These are phyloP conservation scores for Extremus antarcticus DNA, from an alignment of 495 filamentous ascomycete species.

Conservation along the genomic window DNA sequence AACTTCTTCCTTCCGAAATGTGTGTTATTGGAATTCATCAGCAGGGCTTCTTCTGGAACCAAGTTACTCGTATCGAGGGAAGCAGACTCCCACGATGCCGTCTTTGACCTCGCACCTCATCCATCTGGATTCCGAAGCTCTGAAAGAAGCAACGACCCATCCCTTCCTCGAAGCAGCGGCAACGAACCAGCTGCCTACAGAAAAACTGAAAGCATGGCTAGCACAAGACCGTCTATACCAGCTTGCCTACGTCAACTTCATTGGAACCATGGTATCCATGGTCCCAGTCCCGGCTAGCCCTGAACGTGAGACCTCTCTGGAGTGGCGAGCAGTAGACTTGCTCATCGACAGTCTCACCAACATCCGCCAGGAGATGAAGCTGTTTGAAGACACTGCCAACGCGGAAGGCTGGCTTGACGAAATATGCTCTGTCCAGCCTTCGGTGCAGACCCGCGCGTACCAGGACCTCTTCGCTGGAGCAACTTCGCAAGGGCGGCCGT, in stretches of 20 bases:
- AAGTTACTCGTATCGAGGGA: too few species aligned
- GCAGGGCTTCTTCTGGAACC: too few species aligned
- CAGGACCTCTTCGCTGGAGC: constrained; percentile 19
- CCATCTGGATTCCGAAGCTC: constrained; percentile 4
- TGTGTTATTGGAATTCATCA: too few species aligned
- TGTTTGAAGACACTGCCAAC: constrained; percentile 16
- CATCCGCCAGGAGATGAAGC: constrained; percentile 8
- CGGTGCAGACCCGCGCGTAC: constrained; percentile 15
- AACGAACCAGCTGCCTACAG: constrained; percentile 3
- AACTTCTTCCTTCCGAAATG: too few species aligned
- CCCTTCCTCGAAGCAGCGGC: constrained; percentile 19
- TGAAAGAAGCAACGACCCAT: constrained; percentile 13
- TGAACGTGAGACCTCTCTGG: constrained; percentile 7
- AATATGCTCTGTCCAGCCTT: constrained; percentile 7
- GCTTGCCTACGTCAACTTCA: constrained; percentile 15
- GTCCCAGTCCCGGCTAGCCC: constrained; percentile 4
- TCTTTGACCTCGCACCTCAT: constrained; percentile 18
- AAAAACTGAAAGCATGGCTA: constrained; percentile 14
- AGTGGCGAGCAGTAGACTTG: constrained; percentile 15
- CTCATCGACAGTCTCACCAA: constrained; percentile 14
- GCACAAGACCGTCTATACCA: constrained; percentile 17
- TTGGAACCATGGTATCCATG: constrained; percentile 7
- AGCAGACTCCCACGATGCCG: too few species aligned
- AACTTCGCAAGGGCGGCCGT: constrained; percentile 7
- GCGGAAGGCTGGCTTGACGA: constrained; percentile 15